These are phyloP conservation scores for Gautieria morchelliformis DNA, from an alignment of 768 basidiomycete genomes.

Conservation along the genomic window DNA sequence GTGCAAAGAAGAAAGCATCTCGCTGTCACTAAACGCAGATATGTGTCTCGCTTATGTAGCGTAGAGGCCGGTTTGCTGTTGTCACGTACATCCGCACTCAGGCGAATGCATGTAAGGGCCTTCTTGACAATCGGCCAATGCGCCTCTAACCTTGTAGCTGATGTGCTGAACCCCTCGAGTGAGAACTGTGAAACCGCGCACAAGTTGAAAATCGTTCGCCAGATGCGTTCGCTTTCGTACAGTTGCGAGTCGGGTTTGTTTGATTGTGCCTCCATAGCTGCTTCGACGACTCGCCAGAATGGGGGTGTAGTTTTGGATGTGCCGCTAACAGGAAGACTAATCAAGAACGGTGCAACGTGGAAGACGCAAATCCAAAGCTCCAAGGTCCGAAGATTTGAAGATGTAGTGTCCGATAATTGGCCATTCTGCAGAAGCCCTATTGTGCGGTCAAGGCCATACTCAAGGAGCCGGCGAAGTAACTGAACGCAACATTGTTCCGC, in stretches of 20 bases:
- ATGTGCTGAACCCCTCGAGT: slow-evolving; percentile 34
- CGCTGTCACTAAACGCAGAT: slow-evolving; percentile 56
- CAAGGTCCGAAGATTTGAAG: slow-evolving; percentile 33
- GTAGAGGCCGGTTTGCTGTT: slow-evolving; percentile 24
- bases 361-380: slow-evolving; percentile 73
- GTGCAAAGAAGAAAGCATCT: slow-evolving; percentile 67
- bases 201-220: slow-evolving; percentile 59
- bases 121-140: slow-evolving; percentile 57
- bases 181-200: slow-evolving; percentile 78
- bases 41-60: slow-evolving; percentile 54
- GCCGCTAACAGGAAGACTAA: slow-evolving; percentile 8
- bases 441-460: slow-evolving; percentile 39
- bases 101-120: slow-evolving; percentile 50
- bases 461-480: slow-evolving; percentile 41
- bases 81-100: slow-evolving; percentile 42
- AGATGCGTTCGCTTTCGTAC: slow-evolving; percentile 55
- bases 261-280: slow-evolving; percentile 20
- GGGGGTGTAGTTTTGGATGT: slow-evolving; percentile 19
- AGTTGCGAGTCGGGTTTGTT: slow-evolving; percentile 24
- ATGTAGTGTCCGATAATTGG: slow-evolving; percentile 26
- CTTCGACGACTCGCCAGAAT: slow-evolving; percentile 38
- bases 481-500: slow-evolving; percentile 18
- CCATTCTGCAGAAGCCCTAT: slow-evolving; percentile 30
- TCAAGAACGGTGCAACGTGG: slow-evolving; percentile 35
- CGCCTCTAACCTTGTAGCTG: slow-evolving; percentile 33